These are phyloP conservation scores for Lodderomyces pseudojiufengensis DNA, from an alignment of 1,139 yeast genomes.

Conservation along the genomic window DNA sequence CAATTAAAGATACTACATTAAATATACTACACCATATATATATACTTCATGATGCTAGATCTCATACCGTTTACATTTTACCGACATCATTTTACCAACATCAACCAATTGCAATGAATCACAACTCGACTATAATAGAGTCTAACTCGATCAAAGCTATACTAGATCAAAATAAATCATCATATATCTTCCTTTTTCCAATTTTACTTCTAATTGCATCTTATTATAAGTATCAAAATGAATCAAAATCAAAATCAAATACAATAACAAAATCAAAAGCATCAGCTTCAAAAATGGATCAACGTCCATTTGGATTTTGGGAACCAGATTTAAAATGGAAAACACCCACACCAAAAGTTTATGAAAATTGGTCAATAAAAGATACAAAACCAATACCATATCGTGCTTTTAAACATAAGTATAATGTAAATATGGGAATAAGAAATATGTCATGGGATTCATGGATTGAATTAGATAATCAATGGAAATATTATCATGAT, in stretches of 20 bases:
- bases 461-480: constrained; percentile 67
- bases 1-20: no score
- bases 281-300: constrained; percentile 7
- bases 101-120: no score
- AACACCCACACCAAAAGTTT: constrained; percentile 49
- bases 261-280: constrained; percentile 1
- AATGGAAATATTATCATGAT: constrained; percentile 54
- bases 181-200: constrained; percentile 2
- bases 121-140: neutral
- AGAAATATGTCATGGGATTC: constrained; percentile 53
- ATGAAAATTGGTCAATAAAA: constrained; percentile 47
- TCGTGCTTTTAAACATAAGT: constrained; percentile 59
- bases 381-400: constrained; percentile 56
- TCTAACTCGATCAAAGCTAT: neutral
- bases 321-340: constrained; percentile 43
- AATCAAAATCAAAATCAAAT: neutral
- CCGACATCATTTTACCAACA: no score
- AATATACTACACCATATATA: no score
- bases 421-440: constrained; percentile 61
- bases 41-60: neutral
- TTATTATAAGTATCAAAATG: constrained; percentile 1
- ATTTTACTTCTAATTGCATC: constrained; percentile 1
- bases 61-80: no score
- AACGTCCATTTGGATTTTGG: constrained; percentile 42
- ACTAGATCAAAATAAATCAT: neutral